Percentiles rank a stretch among this genome's conserved stretches.
Conservation (phyloP, 345 rosid genomes). For the Brassica carinata region DNA sequence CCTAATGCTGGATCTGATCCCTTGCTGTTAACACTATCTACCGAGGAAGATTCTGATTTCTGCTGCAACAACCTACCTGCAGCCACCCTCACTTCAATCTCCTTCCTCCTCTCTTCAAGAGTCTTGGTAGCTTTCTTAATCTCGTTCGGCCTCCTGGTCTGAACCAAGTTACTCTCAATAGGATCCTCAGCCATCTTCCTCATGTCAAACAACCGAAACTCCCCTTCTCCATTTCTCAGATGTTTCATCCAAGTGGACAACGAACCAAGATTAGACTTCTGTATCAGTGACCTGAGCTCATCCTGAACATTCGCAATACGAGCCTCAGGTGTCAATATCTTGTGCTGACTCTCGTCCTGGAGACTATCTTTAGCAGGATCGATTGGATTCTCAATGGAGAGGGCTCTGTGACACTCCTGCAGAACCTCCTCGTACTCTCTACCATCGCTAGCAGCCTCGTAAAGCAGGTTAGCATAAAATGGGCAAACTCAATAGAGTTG, state of each 20-base stretch:
- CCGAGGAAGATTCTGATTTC: conserved; percentile 55
- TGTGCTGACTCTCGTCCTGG: conserved; percentile 85
- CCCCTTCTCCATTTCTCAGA: conserved; percentile 75
- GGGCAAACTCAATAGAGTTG: conserved; percentile 74
- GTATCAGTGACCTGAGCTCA: conserved; percentile 72
- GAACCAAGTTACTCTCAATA: conserved; percentile 75
- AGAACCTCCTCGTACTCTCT: conserved; percentile 77
- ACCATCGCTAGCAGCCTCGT: conserved; percentile 73
- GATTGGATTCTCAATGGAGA: conserved; percentile 67
- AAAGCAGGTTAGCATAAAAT: conserved; percentile 83
- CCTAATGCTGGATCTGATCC: conserved; percentile 50
- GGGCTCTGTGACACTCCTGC: conserved; percentile 87
- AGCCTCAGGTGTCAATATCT: conserved; percentile 64
- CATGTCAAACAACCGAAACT: conserved; percentile 48
- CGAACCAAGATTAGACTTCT: conserved; percentile 70
- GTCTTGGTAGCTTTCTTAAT: conserved; percentile 86
- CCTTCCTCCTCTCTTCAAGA: conserved; percentile 86
- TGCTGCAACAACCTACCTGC: conserved; percentile 90
- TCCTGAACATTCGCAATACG: conserved; percentile 75
- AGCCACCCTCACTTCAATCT: conserved; percentile 94
- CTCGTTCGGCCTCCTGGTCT: conserved; percentile 84
- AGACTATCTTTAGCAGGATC: conserved; percentile 66
- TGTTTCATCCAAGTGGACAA: conserved; percentile 85
- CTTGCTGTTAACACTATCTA: conserved; percentile 45
- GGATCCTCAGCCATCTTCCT: conserved; percentile 84